These are phyloP conservation scores for Microdochium trichocladiopsis DNA, from an alignment of 2,329 filamentous ascomycete genomes.

Conservation along the genomic window DNA sequence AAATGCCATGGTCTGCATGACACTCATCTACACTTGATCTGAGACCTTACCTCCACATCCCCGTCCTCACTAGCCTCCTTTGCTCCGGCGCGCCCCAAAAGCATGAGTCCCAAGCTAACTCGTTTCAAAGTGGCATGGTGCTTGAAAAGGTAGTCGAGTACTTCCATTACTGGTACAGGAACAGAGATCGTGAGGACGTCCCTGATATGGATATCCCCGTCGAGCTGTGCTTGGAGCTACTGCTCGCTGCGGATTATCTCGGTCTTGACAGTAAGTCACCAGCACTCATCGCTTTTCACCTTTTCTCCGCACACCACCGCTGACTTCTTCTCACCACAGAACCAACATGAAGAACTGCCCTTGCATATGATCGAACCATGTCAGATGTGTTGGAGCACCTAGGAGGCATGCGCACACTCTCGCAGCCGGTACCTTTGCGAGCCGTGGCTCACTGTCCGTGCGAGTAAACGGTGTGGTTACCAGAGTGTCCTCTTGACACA, in stretches of 20 bases:
- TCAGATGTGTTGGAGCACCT: no score
- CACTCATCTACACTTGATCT: constrained; percentile 59
- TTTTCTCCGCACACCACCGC: constrained; percentile 3
- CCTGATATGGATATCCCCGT: constrained; percentile 76
- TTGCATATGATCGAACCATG: background rate
- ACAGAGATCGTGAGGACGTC: constrained; percentile 63
- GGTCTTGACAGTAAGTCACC: constrained; percentile 53
- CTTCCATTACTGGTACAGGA: constrained; percentile 74
- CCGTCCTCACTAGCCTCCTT: no score
- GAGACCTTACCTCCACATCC: constrained; percentile 27
- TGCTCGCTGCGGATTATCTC: constrained; percentile 72
- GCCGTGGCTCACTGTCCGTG: no score
- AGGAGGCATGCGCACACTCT: no score
- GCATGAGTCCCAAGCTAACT: constrained; percentile 4
- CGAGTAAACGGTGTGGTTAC: no score
- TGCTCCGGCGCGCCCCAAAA: constrained; percentile 1
- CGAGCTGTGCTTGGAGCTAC: constrained; percentile 69
- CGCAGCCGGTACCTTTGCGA: no score
- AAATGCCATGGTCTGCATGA: constrained; percentile 38
- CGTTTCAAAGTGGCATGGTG: constrained; percentile 51
- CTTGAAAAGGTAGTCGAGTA: constrained; percentile 80
- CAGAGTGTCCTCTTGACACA: no score
- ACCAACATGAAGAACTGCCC: constrained; percentile 3
- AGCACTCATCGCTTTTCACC: background rate
- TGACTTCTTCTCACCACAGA: constrained; percentile 6